Evolutionary conservation across 805 yeast species (phyloP).

Genomic region (Barnettozyma pratensis): DNA sequence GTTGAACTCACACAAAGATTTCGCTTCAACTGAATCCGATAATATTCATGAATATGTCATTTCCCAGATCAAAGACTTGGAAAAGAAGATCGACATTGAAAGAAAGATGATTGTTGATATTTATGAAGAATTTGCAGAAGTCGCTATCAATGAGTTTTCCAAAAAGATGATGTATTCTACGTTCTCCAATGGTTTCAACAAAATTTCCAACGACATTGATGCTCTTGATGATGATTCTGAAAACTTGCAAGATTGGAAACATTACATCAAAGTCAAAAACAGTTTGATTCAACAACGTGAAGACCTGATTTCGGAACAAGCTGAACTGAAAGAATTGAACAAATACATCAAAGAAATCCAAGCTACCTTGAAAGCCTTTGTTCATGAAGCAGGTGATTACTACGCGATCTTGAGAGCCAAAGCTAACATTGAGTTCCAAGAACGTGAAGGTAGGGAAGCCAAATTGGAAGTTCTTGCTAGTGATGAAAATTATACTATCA

Average conservation of each 20-base stretch:
- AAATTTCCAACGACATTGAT: slow-evolving; percentile 6
- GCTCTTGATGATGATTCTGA: slow-evolving; percentile 25
- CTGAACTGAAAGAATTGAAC: slow-evolving; percentile 27
- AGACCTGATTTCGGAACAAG: slow-evolving; percentile 33
- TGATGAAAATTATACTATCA: background rate
- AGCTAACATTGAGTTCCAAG: slow-evolving; percentile 53
- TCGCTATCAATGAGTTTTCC: slow-evolving; percentile 59
- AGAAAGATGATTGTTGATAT: slow-evolving; percentile 52
- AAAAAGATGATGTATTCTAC: slow-evolving; percentile 44
- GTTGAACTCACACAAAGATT: slow-evolving; percentile 29
- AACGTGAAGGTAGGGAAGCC: slow-evolving; percentile 42
- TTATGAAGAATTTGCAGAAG: slow-evolving; percentile 70
- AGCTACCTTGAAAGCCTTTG: slow-evolving; percentile 39
- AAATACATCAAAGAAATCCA: slow-evolving; percentile 31
- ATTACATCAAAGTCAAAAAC: slow-evolving; percentile 52
- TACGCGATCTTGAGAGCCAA: slow-evolving; percentile 51
- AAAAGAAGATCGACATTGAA: slow-evolving; percentile 31
- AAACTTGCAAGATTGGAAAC: slow-evolving; percentile 54
- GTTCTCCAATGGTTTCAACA: slow-evolving; percentile 21
- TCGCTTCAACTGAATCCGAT: slow-evolving; percentile 28
- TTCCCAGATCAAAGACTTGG: slow-evolving; percentile 27
- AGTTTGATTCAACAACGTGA: slow-evolving; percentile 53
- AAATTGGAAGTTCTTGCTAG: background rate
- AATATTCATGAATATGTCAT: slow-evolving; percentile 29
- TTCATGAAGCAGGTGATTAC: slow-evolving; percentile 59